phyloP scores from a whole-genome alignment of 2,329 filamentous ascomycete genomes.

The Escovopsis weberi region DNA sequence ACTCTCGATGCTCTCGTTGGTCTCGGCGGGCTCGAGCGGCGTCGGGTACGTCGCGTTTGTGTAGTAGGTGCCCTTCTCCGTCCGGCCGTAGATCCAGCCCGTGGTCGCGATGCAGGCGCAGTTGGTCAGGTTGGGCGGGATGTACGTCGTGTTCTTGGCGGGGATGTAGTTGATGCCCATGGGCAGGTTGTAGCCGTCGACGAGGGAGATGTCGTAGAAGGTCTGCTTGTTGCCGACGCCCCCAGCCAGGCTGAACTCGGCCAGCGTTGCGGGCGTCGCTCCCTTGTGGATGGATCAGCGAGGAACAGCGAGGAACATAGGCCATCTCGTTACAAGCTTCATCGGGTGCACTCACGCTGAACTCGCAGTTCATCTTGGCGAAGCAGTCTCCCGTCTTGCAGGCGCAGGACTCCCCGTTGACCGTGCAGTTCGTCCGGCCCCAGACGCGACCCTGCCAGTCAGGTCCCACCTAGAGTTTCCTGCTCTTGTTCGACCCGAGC shows the following conservation, averaged over 20 bases:
- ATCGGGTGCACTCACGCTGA: slow-evolving; percentile 38
- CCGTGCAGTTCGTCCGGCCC: slow-evolving; percentile 74
- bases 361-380: slow-evolving; percentile 52
- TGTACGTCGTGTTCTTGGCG: slow-evolving; percentile 46
- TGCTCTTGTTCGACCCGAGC: slow-evolving; percentile 42
- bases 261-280: slow-evolving; percentile 58
- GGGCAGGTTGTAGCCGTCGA: slow-evolving; percentile 74
- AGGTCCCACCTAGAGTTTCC: slow-evolving; percentile 48
- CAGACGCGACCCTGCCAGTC: slow-evolving; percentile 74
- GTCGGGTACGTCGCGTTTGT: slow-evolving; percentile 53
- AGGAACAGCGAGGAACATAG: not conserved
- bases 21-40: slow-evolving; percentile 48
- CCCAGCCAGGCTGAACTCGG: slow-evolving; percentile 64
- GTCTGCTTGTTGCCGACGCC: slow-evolving; percentile 46
- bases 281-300: slow-evolving; percentile 34
- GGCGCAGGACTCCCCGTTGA: slow-evolving; percentile 50
- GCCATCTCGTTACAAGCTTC: not conserved
- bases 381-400: slow-evolving; percentile 68
- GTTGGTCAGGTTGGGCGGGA: slow-evolving; percentile 65
- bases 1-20: slow-evolving; percentile 38
- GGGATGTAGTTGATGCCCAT: slow-evolving; percentile 48
- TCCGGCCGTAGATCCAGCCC: slow-evolving; percentile 41
- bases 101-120: slow-evolving; percentile 60
- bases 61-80: slow-evolving; percentile 40
- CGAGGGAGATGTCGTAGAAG: slow-evolving; percentile 74